Base-by-base conservation (phyloP, 78 protist genomes). In the Goniomonas avonlea region DNA sequence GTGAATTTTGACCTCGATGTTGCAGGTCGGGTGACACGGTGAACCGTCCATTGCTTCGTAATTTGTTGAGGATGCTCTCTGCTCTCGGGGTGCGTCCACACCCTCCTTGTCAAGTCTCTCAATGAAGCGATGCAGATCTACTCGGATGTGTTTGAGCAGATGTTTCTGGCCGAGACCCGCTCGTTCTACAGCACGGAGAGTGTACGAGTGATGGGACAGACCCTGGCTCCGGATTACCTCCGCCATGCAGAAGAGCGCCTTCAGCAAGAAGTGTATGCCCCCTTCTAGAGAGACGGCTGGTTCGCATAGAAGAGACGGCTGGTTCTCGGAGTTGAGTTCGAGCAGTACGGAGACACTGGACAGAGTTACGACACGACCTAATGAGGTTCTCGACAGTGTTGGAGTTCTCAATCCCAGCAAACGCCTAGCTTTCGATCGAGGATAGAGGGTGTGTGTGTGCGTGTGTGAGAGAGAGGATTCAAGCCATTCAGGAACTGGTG, bases 161-260 rank as follows among this genome's bases (percentile, higher is more conserved):
- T 63, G 20, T 83, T 91, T 23, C 32, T 91, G 38, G 35, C 35
- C 32, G 91, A 84, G 29, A 86, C 89, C 23, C 3, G 21, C 32
- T 79, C 39, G n/a, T 90, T 60, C 80, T 90, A 90, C 83, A 29
- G 31, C 45, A 27, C 17, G 29, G 91, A 86, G 47, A 86, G 80
- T 27, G 56, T 43, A 13, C 34, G 0, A 13, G 25, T 38, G 40
- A 27, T 74, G 34, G 43, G 27, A 11, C 66, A 55, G 32, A 7
- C 31, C 34, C 87, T 80, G 23, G 80, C 82, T 15, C 75, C 92
- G 17, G 66, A 32, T 15, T 93, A 85, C 56, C 81, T 93, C 39
- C 58, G 23, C 37, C 88, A 87, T 73, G 82, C 91, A n/a, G 73
- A 76, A 21, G 11, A 21, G 15, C 73, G 94, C 43, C 32, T 93